A percentile compares a stretch with the other conserved stretches of the same genome.
phyloP scores from a whole-genome alignment of 2,329 filamentous ascomycete genomes.

The Aureobasidium subglaciale region DNA sequence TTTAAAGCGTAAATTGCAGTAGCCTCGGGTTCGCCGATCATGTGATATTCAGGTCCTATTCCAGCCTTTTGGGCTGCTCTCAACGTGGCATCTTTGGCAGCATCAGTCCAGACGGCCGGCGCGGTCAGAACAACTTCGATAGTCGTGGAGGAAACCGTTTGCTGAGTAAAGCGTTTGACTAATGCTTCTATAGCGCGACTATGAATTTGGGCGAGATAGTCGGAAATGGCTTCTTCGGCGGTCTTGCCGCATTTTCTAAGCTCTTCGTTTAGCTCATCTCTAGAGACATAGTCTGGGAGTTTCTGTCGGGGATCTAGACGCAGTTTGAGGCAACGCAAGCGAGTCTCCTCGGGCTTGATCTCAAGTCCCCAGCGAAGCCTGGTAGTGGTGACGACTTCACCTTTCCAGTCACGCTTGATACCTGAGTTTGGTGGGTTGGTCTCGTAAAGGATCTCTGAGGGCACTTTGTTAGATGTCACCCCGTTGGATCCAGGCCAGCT shows the following conservation, averaged over 20 bases:
- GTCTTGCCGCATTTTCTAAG: conserved; percentile 69
- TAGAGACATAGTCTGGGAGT: conserved; percentile 72
- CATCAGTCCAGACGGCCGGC: conserved; percentile 77
- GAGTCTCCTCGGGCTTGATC: conserved; percentile 68
- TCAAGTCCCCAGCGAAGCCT: conserved; percentile 70
- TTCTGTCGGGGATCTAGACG: conserved; percentile 76
- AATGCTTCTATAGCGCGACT: conserved; percentile 72
- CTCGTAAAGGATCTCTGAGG: conserved; percentile 63
- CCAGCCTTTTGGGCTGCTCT: conserved; percentile 71
- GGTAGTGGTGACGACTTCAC: conserved; percentile 12
- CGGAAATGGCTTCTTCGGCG: conserved; percentile 69
- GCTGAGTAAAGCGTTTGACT: conserved; percentile 58
- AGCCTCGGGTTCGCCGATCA: conserved; percentile 68
- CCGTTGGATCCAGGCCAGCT: conserved; percentile 74
- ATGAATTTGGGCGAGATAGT: conserved; percentile 71
- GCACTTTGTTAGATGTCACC: conserved; percentile 83
- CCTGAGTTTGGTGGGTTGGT: conserved; percentile 36
- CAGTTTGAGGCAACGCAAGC: conserved; percentile 75
- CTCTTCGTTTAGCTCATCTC: conserved; percentile 62
- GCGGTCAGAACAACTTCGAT: conserved; percentile 76
- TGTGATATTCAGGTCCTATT: conserved; percentile 58
- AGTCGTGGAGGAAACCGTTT: conserved; percentile 46
- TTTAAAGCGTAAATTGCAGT: conserved; percentile 74
- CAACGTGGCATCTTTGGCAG: conserved; percentile 75
- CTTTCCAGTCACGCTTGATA: conserved; percentile 14